These are phyloP conservation scores for Aspergillus quadricinctus DNA, from an alignment of 2,329 filamentous ascomycete species.

Conservation along the genomic window DNA sequence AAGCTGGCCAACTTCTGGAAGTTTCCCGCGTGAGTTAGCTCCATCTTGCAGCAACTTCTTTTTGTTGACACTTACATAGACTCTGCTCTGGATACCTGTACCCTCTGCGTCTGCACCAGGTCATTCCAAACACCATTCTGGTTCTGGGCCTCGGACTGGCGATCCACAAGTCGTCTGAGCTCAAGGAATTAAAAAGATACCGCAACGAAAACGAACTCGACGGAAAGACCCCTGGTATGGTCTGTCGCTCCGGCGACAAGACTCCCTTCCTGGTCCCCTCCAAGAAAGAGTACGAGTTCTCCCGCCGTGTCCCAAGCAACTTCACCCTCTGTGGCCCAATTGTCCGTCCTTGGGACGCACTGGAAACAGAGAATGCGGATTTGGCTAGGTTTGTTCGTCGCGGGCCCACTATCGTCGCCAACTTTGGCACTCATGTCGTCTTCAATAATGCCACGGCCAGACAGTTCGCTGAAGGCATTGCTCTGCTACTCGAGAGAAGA, in stretches of 20 bases:
- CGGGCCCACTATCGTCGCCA: conserved; percentile 43
- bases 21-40: conserved; percentile 12
- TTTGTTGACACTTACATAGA: conserved; percentile 16
- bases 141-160: conserved; percentile 23
- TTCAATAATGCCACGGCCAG: conserved; percentile 24
- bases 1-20: conserved; percentile 29
- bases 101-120: conserved; percentile 39
- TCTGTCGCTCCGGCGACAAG: neutral
- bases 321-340: conserved; percentile 44
- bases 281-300: conserved; percentile 31
- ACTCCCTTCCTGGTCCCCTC: conserved; percentile 16
- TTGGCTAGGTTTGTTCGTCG: conserved; percentile 38
- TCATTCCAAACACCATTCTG: conserved; percentile 39
- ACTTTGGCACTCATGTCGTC: conserved; percentile 38
- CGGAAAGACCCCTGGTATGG: conserved; percentile 13
- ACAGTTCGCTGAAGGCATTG: conserved; percentile 37
- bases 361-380: conserved; percentile 33
- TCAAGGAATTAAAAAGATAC: conserved; percentile 19
- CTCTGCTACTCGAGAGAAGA: conserved; percentile 27
- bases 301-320: conserved; percentile 27
- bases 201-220: conserved; percentile 21
- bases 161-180: conserved; percentile 13
- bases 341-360: conserved; percentile 24
- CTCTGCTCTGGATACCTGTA: conserved; percentile 39
- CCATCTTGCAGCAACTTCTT: neutral